A percentile compares a stretch with the other conserved stretches of the same genome.
Conservation (phyloP, 179 eudicot genomes). For the Silene noctiflora region DNA sequence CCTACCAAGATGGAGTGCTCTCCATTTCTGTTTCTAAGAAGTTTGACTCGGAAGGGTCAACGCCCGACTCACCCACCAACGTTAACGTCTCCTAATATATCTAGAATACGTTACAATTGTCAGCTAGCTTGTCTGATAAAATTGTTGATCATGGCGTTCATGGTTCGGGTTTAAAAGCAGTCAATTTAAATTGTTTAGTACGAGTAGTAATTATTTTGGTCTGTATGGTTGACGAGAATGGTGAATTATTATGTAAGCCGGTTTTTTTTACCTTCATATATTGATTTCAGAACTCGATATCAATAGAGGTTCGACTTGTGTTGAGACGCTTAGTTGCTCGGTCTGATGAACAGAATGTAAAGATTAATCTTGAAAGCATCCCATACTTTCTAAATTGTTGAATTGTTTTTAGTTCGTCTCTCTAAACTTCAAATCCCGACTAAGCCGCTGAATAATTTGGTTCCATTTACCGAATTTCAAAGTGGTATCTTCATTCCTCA, state of each 20-base stretch:
- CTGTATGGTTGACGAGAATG: neutral
- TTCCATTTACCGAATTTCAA: too few relatives aligned
- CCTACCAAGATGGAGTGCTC: slow-evolving; percentile 47
- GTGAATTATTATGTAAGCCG: neutral
- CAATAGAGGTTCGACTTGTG: neutral
- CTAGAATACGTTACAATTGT: neutral
- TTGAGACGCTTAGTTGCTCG: too few relatives aligned
- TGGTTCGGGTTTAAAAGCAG: too few relatives aligned
- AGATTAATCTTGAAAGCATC: neutral
- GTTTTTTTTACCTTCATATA: neutral
- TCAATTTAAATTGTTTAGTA: too few relatives aligned
- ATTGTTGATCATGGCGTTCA: neutral
- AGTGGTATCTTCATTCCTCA: too few relatives aligned
- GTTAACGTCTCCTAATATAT: slow-evolving; percentile 17
- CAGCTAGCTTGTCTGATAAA: neutral
- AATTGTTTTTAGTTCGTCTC: neutral
- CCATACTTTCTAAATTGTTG: neutral
- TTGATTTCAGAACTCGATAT: neutral
- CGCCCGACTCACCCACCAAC: neutral
- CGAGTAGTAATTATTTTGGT: neutral
- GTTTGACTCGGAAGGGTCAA: neutral
- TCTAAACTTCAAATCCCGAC: too few relatives aligned
- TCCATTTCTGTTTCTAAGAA: slow-evolving; percentile 37
- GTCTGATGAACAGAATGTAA: neutral
- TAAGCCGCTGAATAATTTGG: too few relatives aligned